Evolutionary conservation across 352 stramenopile species (phyloP).

Genomic region (Lagenidium giganteum): DNA sequence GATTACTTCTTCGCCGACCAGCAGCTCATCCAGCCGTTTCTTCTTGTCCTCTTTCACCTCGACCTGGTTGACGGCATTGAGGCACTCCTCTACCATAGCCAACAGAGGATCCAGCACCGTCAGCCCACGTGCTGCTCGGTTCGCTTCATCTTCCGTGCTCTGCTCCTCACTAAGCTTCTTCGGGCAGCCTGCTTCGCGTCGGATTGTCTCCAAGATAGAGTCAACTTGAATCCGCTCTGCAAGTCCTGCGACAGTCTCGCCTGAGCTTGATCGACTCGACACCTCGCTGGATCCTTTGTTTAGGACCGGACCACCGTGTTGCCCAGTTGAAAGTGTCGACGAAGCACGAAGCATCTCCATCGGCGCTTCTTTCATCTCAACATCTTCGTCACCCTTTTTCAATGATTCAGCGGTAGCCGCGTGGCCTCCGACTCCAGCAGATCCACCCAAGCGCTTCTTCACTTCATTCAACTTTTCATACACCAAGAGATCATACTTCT

Average conservation of each 20-base stretch:
- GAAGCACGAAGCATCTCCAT: no score
- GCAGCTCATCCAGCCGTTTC: constrained; percentile 54
- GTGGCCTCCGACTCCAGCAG: constrained; percentile 5
- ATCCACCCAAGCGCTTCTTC: constrained; percentile 12
- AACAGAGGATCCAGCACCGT: constrained; percentile 58
- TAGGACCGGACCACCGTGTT: no score
- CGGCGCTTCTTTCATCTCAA: no score
- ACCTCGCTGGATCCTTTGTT: no score
- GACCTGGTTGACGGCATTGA: constrained; percentile 50
- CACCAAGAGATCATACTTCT: constrained; percentile 55
- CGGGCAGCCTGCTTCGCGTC: constrained; percentile 68
- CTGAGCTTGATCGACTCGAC: no score
- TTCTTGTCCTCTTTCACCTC: constrained; percentile 65
- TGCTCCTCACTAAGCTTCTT: constrained; percentile 29
- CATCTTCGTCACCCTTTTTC: no score
- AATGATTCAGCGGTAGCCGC: no score
- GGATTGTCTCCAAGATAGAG: constrained; percentile 59
- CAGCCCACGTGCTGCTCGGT: constrained; percentile 8
- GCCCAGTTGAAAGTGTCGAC: no score
- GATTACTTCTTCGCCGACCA: constrained; percentile 20
- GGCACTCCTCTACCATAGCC: constrained; percentile 57
- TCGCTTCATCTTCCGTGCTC: constrained; percentile 6
- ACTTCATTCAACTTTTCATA: constrained; percentile 29
- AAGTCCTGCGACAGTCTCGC: no score
- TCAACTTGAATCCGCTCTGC: constrained; percentile 26